phyloP scores from a whole-genome alignment of 2,329 filamentous ascomycete genomes.

The Stachybotrys chlorohalonatus region DNA sequence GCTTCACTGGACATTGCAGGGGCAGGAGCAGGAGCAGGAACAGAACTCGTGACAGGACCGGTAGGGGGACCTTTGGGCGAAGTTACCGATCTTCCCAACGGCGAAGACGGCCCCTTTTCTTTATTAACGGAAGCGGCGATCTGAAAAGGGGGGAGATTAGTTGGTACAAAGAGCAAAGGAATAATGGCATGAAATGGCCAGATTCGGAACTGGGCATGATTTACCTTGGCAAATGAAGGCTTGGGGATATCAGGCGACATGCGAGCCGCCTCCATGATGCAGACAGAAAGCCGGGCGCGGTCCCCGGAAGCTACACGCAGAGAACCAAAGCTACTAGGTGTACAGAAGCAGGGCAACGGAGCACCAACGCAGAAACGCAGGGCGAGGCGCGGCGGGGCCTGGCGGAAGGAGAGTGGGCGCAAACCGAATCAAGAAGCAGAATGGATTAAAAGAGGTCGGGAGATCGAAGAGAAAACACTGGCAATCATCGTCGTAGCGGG shows the following conservation, averaged over 20 bases:
- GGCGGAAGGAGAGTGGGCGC: conserved; percentile 18
- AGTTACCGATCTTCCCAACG: conserved; percentile 16
- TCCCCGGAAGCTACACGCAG: conserved; percentile 9
- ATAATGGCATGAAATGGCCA: conserved; percentile 9
- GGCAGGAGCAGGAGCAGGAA: background rate
- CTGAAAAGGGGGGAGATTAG: conserved; percentile 18
- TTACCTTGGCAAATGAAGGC: conserved; percentile 71
- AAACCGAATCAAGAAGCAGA: conserved; percentile 43
- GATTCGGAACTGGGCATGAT: background rate
- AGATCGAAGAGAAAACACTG: conserved; percentile 38
- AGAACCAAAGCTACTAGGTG: conserved; percentile 8
- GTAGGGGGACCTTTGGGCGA: conserved; percentile 14
- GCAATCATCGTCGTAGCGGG: conserved; percentile 45
- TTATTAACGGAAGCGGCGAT: conserved; percentile 36
- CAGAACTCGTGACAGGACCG: conserved; percentile 1
- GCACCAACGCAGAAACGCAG: background rate
- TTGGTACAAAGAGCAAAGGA: conserved; percentile 2
- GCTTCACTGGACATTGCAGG: conserved; percentile 1
- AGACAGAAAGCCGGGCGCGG: conserved; percentile 9
- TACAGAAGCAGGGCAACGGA: background rate
- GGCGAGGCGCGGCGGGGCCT: conserved; percentile 2
- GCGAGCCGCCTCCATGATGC: conserved; percentile 37
- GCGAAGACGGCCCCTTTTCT: conserved; percentile 15
- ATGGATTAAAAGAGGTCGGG: conserved; percentile 42
- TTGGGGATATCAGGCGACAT: conserved; percentile 40